Evolutionary conservation across 1,139 yeast species (phyloP).

Genomic region (Geotrichum aggregatum): DNA sequence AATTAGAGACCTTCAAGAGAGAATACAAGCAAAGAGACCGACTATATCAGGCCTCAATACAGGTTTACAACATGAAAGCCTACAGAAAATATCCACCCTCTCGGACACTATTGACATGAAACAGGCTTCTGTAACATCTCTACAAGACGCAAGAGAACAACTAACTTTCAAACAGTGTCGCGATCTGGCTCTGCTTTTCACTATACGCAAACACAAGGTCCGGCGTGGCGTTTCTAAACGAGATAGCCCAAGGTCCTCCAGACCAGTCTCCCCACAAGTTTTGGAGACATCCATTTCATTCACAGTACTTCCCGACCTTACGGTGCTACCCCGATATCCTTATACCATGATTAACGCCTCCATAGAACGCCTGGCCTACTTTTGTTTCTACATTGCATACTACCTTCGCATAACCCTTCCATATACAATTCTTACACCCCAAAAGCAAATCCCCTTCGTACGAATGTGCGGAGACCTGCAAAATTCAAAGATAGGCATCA

Average conservation of each 20-base stretch:
- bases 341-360: constrained; percentile 34
- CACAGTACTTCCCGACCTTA: constrained; percentile 35
- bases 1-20: background rate
- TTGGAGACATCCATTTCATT: constrained; percentile 30
- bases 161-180: constrained; percentile 1
- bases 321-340: constrained; percentile 33
- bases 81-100: background rate
- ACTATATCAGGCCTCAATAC: background rate
- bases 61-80: background rate
- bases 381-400: constrained; percentile 33
- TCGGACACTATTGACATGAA: background rate
- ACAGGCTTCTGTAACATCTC: background rate
- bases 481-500: background rate
- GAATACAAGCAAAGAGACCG: background rate
- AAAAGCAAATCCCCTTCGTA: constrained; percentile 27
- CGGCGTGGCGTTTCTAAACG: background rate
- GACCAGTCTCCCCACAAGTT: constrained; percentile 45
- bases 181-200: constrained; percentile 1
- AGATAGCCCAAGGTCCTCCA: background rate
- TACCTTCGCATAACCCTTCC: constrained; percentile 38
- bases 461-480: constrained; percentile 21
- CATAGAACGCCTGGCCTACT: constrained; percentile 36
- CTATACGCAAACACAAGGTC: constrained; percentile 6
- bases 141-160: background rate
- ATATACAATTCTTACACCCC: constrained; percentile 34